These are phyloP conservation scores for Cercospora brassicicola DNA, from an alignment of 2,329 filamentous ascomycete genomes.

Conservation along the genomic window DNA sequence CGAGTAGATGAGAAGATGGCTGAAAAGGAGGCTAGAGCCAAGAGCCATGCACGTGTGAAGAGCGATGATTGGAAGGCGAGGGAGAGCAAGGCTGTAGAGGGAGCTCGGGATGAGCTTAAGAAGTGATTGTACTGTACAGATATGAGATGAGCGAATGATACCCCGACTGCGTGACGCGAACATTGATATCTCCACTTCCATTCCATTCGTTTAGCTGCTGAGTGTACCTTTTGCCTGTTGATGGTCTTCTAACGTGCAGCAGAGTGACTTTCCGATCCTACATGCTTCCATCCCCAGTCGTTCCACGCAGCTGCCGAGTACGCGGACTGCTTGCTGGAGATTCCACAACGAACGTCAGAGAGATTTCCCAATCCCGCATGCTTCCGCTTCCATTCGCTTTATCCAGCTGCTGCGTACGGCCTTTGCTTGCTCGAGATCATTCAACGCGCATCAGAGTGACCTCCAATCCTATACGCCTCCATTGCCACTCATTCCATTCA, in stretches of 20 bases:
- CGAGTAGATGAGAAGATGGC: slow-evolving; percentile 24
- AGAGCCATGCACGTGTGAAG: slow-evolving; percentile 34
- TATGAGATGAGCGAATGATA: neutral
- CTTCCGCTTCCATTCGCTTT: neutral
- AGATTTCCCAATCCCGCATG: neutral
- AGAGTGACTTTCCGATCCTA: neutral
- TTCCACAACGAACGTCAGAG: neutral
- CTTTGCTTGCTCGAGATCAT: neutral
- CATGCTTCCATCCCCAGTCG: neutral
- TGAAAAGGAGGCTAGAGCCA: slow-evolving; percentile 42
- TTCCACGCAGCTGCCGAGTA: neutral
- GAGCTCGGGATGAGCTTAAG: slow-evolving; percentile 34
- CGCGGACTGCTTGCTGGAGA: neutral
- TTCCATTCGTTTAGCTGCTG: neutral
- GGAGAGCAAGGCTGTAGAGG: slow-evolving; percentile 47
- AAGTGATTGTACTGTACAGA: slow-evolving; percentile 4
- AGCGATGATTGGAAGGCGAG: slow-evolving; percentile 46
- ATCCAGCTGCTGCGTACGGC: neutral
- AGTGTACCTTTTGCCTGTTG: neutral
- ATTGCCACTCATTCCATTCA: neutral
- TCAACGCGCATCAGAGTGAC: neutral
- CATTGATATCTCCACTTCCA: neutral
- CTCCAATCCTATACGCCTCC: too few relatives aligned
- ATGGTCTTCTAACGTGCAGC: neutral
- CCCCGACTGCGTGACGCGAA: neutral